A percentile compares a stretch with the other conserved stretches of the same genome.
These are phyloP conservation scores for Yarrowia sp. DNA, from an alignment of 805 yeast species.

Conservation along the genomic window DNA sequence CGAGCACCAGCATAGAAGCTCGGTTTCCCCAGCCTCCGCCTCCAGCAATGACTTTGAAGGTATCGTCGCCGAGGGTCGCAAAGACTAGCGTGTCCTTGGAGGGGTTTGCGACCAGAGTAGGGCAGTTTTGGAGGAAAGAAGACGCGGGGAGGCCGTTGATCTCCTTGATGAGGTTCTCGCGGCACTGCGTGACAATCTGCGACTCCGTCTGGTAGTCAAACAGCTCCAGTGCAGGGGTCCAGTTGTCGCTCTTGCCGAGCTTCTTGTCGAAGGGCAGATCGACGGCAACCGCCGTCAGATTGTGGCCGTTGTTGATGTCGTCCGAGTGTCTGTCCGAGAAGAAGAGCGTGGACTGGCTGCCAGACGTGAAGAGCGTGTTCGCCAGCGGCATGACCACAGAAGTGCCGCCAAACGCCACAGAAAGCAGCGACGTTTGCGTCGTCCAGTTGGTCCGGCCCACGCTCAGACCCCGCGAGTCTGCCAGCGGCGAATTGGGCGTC, in stretches of 20 bases:
- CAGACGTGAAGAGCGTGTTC: conserved; percentile 38
- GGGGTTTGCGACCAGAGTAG: conserved; percentile 28
- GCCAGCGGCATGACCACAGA: conserved; percentile 38
- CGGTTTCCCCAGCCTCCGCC: conserved; percentile 78
- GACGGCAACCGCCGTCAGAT: not conserved
- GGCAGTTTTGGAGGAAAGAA: conserved; percentile 46
- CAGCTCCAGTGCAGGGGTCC: conserved; percentile 27
- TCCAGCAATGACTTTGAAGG: conserved; percentile 61
- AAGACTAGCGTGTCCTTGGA: conserved; percentile 29
- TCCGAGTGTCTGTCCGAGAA: not conserved
- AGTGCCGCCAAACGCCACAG: conserved; percentile 27
- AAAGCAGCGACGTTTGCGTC: conserved; percentile 23
- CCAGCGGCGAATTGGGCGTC: not conserved
- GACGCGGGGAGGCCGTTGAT: conserved; percentile 60
- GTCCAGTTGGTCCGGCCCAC: conserved; percentile 31
- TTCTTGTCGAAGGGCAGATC: conserved; percentile 13
- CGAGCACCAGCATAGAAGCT: conserved; percentile 62
- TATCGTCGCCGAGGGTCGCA: conserved; percentile 26
- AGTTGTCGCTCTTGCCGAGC: not conserved
- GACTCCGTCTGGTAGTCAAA: conserved; percentile 31
- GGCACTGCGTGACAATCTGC: conserved; percentile 48
- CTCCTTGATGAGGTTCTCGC: conserved; percentile 58
- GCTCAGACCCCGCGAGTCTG: conserved; percentile 25
- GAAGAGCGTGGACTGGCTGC: conserved; percentile 31
- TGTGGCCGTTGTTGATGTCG: not conserved